A percentile compares a stretch with the other conserved stretches of the same genome.
These are phyloP conservation scores for Cyclotella atomus DNA, from an alignment of 108 stramenopile species.

Conservation along the genomic window DNA sequence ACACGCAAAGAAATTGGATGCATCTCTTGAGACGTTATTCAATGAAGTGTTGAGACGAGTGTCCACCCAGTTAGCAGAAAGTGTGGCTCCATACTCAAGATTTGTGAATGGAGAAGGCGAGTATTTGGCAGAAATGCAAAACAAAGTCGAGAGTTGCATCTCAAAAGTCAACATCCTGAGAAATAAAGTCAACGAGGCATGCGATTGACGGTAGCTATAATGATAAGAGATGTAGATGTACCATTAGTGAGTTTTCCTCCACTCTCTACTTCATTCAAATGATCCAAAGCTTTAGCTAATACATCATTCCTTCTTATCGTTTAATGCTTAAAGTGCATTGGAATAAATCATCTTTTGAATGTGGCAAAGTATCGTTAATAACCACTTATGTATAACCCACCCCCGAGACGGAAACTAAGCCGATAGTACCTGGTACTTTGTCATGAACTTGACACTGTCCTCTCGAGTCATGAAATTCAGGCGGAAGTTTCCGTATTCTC, in stretches of 20 bases:
- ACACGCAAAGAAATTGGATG: slow-evolving; percentile 7
- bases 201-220: neutral
- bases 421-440: neutral
- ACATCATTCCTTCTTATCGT: too few relatives aligned
- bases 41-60: slow-evolving; percentile 5
- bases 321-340: too few relatives aligned
- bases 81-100: slow-evolving; percentile 10
- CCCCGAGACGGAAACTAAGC: neutral
- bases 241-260: neutral
- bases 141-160: neutral
- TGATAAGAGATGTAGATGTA: too few relatives aligned
- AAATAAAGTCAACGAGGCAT: neutral
- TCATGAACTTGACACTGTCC: neutral
- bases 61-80: neutral
- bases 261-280: neutral
- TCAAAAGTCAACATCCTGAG: neutral
- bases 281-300: too few relatives aligned
- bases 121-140: neutral
- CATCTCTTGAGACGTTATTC: neutral
- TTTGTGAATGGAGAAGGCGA: slow-evolving; percentile 15
- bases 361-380: neutral
- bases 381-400: neutral
- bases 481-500: neutral
- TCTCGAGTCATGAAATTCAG: neutral
- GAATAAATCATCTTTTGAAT: too few relatives aligned